A percentile compares a stretch with the other conserved stretches of the same genome.
phyloP scores from a whole-genome alignment of 352 stramenopile genomes.

The Blastocystis sp. region DNA sequence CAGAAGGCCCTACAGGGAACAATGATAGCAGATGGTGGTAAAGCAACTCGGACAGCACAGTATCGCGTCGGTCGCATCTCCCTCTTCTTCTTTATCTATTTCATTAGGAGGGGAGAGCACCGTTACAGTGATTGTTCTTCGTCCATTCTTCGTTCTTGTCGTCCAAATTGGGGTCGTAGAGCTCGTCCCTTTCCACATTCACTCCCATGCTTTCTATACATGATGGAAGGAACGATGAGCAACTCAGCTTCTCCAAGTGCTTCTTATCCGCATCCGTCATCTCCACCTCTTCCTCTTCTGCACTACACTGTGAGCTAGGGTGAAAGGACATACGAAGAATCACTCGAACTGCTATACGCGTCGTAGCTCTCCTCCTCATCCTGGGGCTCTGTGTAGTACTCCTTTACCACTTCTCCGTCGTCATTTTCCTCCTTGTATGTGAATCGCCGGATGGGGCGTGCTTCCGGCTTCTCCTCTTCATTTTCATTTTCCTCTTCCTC shows the following conservation, averaged over 20 bases:
- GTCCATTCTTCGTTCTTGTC: conserved; percentile 44
- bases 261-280: conserved; percentile 15
- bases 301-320: background rate
- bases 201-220: conserved; percentile 11
- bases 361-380: background rate
- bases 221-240: background rate
- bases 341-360: background rate
- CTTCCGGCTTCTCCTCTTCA: background rate
- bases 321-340: background rate
- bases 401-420: conserved; percentile 40
- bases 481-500: background rate
- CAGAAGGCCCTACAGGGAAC: background rate
- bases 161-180: conserved; percentile 49
- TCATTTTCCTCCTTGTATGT: conserved; percentile 41
- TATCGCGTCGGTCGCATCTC: conserved; percentile 23
- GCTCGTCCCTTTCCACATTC: background rate
- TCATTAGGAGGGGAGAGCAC: background rate
- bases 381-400: conserved; percentile 6
- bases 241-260: conserved; percentile 4
- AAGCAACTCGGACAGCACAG: conserved; percentile 62
- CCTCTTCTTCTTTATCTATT: background rate
- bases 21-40: conserved; percentile 58
- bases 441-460: background rate
- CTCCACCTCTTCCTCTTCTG: background rate
- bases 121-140: background rate